A percentile compares a stretch with the other conserved stretches of the same genome.
Conservation (phyloP, 805 yeast species). For the Wickerhamomyces rabaulensis region DNA sequence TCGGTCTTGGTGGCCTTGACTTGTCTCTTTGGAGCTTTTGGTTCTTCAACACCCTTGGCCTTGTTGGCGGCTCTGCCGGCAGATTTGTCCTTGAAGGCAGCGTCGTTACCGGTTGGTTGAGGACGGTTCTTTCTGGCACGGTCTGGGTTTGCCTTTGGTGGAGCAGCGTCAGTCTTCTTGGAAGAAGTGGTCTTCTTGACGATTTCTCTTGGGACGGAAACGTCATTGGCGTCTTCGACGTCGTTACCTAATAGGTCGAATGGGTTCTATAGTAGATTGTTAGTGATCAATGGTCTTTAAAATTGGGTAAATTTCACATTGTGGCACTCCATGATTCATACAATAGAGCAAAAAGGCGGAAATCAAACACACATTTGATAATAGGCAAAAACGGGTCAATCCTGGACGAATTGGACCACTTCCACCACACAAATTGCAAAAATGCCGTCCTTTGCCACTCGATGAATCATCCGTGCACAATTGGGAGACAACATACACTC, state of each 20-base stretch:
- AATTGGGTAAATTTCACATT: neutral
- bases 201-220: conserved; percentile 58
- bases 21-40: conserved; percentile 51
- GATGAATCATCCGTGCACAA: neutral
- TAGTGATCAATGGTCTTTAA: conserved; percentile 5
- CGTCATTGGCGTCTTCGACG: conserved; percentile 66
- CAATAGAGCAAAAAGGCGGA: neutral
- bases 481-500: conserved; percentile 13
- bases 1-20: conserved; percentile 51
- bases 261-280: conserved; percentile 50
- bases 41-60: conserved; percentile 43
- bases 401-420: neutral
- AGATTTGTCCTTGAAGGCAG: conserved; percentile 68
- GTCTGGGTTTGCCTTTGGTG: conserved; percentile 76
- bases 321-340: neutral
- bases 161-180: conserved; percentile 80
- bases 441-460: neutral
- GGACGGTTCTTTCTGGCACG: conserved; percentile 70
- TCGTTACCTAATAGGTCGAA: conserved; percentile 82
- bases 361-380: neutral
- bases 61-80: conserved; percentile 62
- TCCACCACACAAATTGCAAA: neutral
- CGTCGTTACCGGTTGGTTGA: conserved; percentile 80
- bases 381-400: neutral
- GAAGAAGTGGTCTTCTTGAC: conserved; percentile 81